Conservation (phyloP, 306 rosid species). For the Pueraria montana region DNA sequence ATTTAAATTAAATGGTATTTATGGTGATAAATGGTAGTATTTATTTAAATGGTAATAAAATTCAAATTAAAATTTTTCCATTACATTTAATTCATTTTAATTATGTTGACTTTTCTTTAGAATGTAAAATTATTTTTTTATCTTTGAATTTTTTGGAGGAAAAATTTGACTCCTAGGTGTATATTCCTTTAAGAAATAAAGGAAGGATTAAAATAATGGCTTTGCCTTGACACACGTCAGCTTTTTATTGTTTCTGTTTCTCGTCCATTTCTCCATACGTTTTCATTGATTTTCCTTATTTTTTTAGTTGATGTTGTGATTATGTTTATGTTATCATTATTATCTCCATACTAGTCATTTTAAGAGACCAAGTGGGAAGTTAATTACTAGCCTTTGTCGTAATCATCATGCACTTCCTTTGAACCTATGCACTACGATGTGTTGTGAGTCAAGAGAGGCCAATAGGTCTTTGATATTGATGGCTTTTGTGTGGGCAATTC, state of each 20-base stretch:
- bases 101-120: too few species aligned
- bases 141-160: too few species aligned
- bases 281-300: neutral
- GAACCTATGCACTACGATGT: constrained; percentile 41
- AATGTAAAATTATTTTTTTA: too few species aligned
- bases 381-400: constrained; percentile 12
- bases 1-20: too few species aligned
- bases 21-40: too few species aligned
- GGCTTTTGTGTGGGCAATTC: constrained; percentile 1
- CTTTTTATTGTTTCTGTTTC: neutral
- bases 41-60: too few species aligned
- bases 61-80: too few species aligned
- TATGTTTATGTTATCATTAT: neutral
- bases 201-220: neutral
- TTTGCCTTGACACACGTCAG: neutral
- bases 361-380: constrained; percentile 34
- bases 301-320: neutral
- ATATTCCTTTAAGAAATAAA: too few species aligned
- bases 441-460: constrained; percentile 39
- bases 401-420: constrained; percentile 19
- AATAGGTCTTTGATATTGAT: constrained; percentile 45
- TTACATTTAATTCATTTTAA: too few species aligned
- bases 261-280: neutral
- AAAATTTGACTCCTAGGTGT: too few species aligned
- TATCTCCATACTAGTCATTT: neutral